Evolutionary conservation across 441 rosid species (phyloP), one percentile per base, ranked within the genome.

Genomic region (Populus tomentosa): DNA sequence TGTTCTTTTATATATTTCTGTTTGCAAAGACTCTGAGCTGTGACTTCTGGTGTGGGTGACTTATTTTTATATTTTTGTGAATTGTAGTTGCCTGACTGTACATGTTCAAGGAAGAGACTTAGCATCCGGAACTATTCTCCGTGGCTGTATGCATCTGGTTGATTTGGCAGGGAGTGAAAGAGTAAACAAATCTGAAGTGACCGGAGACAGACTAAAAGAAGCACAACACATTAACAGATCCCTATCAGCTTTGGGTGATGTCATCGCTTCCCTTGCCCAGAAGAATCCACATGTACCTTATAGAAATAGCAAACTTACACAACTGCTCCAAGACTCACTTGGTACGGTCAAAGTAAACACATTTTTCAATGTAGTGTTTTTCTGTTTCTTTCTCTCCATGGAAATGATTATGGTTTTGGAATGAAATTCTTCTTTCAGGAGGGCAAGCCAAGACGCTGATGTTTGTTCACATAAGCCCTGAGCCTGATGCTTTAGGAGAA

Each of bases 101-200:
- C 98, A 94, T 75, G 89, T 94, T 80, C 97, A 90, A 84, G 98
- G 98, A 80, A 87, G 81, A 84, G 94, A 92, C 81, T 80, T 92
- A 82, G 91, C 95, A 70, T 88, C 97, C 24, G 98, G 94, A 82
- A 69, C 83, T 42, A 38, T 83, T 73, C 90, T 89, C 40, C 95
- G 91, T 36, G 98, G 95, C 59, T 92, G 97, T 71, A 92, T 94
- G 97, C 94, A 94, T 82, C 86, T 94, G 72, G 98, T 94, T 83
- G 98, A 94, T 84, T 85, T 94, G 81, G 97, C 98, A 1, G 98
- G 98, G 30, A 94, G 98, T 82, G 97, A 94, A 81, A 88, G 98
- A 77, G 95, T 93, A 42, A 90, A 92, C 80, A 93, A 93, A 85
- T 93, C 98, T 20, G 94, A 93, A 80, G 98, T 77, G 61, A 91